Base-by-base conservation (phyloP, 257 asterid species). In the Mitragyna speciosa region DNA sequence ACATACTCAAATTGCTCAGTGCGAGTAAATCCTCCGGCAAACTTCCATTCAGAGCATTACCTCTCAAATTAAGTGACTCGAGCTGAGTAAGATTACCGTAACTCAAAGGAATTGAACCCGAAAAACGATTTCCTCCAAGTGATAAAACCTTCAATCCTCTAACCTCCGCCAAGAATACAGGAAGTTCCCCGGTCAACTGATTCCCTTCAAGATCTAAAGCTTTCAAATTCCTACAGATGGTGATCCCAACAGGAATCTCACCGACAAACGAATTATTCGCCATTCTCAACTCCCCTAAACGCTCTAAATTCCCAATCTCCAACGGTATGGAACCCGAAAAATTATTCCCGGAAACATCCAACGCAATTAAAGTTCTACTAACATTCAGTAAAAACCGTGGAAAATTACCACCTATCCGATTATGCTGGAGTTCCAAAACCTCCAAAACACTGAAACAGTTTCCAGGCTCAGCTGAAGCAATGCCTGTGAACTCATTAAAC, bases 131-230 rank as follows among this genome's bases (percentile, higher is more conserved):
- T 28, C 91, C 87, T 51, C 91, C 93, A 10, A 92, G 84, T 28
- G 85, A 81, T 54, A 92, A 76, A n/a, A 79, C 72, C 78, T 72
- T 85, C 78, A 92, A 82, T 63, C 75, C 83, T 73, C 69, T 87
- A 39, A 92, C 48, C 45, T 84, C 87, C 10, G 75, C 77, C 20
- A 89, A 75, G 73, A 87, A 84, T 24, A 61, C 72, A 48, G 97
- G 93, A 83, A 90, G 31, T 10, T 81, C 82, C 9, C 97, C 93
- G 2, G 75, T 72, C 56, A 92, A 80, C 19, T 20, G 82, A 81
- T 92, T 90, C 31, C 90, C 95, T 39, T 86, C 94, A 41, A 92
- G 90, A 89, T 92, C 90, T 81, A 90, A 87, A 75, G 85, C 82
- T 79, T 82, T 85, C 74, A 92, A 80, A 71, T 76, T 81, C 77